Evolutionary conservation across 495 filamentous ascomycete genomes (phyloP).

Genomic region (Wilcoxina mikolae): DNA sequence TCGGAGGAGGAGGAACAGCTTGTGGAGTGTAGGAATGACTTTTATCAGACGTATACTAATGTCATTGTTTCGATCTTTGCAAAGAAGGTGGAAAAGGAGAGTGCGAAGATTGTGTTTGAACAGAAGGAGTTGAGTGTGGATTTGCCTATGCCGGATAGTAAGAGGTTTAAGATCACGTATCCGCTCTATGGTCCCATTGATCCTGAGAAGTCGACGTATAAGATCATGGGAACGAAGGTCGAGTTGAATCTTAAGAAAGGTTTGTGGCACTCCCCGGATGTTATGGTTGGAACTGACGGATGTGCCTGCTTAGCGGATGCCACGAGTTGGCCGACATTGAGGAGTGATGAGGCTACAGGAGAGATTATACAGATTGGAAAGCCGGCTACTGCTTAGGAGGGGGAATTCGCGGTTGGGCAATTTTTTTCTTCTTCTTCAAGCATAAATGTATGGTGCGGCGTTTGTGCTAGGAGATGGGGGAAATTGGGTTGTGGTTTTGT

Average conservation of each 20-base stretch:
- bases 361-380: constrained; percentile 29
- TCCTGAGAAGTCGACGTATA: constrained; percentile 54
- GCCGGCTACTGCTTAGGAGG: constrained; percentile 22
- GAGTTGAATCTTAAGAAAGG: constrained; percentile 72
- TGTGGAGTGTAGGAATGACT: constrained; percentile 58
- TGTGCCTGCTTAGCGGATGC: constrained; percentile 16
- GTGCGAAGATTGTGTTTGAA: constrained; percentile 53
- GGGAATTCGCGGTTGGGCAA: too few species aligned
- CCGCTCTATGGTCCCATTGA: constrained; percentile 66
- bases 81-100: constrained; percentile 85
- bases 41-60: constrained; percentile 76
- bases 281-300: not conserved
- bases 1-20: constrained; percentile 41
- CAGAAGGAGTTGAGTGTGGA: constrained; percentile 49
- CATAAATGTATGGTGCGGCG: too few species aligned
- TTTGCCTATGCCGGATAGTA: constrained; percentile 68
- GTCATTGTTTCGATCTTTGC: constrained; percentile 88
- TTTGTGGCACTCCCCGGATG: constrained; percentile 31
- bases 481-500: too few species aligned
- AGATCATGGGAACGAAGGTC: constrained; percentile 88
- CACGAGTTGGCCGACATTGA: constrained; percentile 26
- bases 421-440: too few species aligned
- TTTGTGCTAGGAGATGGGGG: too few species aligned
- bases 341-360: constrained; percentile 23
- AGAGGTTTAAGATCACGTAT: constrained; percentile 62